A percentile compares a stretch with the other conserved stretches of the same genome.
These are phyloP conservation scores for Argentina anserina DNA, from an alignment of 306 rosid species.

Conservation along the genomic window DNA sequence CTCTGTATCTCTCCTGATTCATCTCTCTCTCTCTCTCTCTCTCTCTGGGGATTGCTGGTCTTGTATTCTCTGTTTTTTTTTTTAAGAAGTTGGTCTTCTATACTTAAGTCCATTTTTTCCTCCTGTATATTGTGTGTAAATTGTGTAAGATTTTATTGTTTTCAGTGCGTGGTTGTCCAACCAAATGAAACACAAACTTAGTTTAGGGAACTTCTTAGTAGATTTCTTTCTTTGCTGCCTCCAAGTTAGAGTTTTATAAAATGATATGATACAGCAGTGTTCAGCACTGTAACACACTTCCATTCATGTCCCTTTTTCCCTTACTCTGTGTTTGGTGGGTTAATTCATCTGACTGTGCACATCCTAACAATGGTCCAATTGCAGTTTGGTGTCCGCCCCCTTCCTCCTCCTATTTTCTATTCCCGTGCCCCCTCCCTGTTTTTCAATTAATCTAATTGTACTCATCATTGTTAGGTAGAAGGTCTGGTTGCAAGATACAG, in stretches of 20 bases:
- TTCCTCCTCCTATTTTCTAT: too few relatives aligned
- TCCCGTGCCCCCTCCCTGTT: too few relatives aligned
- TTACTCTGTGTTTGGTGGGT: too few relatives aligned
- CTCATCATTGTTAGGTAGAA: background rate
- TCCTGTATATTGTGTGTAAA: background rate
- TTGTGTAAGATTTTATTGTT: background rate
- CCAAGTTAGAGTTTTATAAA: background rate
- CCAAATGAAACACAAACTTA: background rate
- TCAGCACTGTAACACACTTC: too few relatives aligned
- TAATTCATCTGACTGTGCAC: too few relatives aligned
- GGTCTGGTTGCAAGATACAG: conserved; percentile 1
- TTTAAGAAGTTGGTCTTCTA: too few relatives aligned
- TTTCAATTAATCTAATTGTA: background rate
- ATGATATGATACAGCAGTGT: background rate
- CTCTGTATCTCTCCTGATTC: conserved; percentile 5
- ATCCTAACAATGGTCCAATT: too few relatives aligned
- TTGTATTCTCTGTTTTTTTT: too few relatives aligned
- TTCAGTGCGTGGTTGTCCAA: background rate
- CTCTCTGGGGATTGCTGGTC: background rate
- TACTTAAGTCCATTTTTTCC: background rate
- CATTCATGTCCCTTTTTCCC: too few relatives aligned
- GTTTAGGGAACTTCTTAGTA: background rate
- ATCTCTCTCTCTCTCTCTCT: conserved; percentile 18
- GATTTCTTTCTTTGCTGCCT: background rate
- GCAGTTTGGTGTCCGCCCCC: too few relatives aligned